Evolutionary conservation across 495 filamentous ascomycete genomes (phyloP).

Genomic region (Daldinia childiae): DNA sequence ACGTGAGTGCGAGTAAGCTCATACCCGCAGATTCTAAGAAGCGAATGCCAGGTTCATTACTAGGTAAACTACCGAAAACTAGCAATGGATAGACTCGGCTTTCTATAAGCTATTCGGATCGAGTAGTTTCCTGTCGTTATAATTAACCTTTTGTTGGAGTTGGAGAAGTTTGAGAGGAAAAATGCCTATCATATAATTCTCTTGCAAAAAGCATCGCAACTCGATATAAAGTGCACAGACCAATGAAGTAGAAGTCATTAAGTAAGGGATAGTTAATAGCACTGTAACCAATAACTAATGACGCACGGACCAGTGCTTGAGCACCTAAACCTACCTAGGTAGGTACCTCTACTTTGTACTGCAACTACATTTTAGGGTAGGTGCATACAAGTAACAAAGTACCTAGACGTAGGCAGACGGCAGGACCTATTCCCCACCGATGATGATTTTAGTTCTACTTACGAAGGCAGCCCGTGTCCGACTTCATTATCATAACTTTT

Average conservation of each 20-base stretch:
- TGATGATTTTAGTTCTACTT: slow-evolving; percentile 35
- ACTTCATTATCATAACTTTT: slow-evolving; percentile 10
- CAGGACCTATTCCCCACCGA: slow-evolving; percentile 34
- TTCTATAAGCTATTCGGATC: not conserved
- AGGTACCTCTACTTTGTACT: too few species aligned
- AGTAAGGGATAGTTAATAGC: too few species aligned
- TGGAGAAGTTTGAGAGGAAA: not conserved
- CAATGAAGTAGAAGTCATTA: not conserved
- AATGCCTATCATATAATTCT: not conserved
- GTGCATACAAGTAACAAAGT: not conserved
- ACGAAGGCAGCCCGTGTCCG: slow-evolving; percentile 13
- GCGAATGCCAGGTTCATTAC: slow-evolving; percentile 15
- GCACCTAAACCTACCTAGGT: not conserved
- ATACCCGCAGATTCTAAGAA: slow-evolving; percentile 36
- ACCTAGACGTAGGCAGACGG: not conserved
- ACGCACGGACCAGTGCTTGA: not conserved
- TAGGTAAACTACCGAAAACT: not conserved
- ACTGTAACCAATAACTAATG: not conserved
- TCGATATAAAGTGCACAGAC: too few species aligned
- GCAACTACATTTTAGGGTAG: slow-evolving; percentile 1
- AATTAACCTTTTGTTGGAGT: not conserved
- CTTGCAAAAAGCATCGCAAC: not conserved
- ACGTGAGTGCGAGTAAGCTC: slow-evolving; percentile 38
- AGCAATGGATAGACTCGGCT: not conserved
- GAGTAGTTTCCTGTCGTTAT: not conserved